These are phyloP conservation scores for Aspergillus affinis DNA, from an alignment of 495 filamentous ascomycete species.

Conservation along the genomic window DNA sequence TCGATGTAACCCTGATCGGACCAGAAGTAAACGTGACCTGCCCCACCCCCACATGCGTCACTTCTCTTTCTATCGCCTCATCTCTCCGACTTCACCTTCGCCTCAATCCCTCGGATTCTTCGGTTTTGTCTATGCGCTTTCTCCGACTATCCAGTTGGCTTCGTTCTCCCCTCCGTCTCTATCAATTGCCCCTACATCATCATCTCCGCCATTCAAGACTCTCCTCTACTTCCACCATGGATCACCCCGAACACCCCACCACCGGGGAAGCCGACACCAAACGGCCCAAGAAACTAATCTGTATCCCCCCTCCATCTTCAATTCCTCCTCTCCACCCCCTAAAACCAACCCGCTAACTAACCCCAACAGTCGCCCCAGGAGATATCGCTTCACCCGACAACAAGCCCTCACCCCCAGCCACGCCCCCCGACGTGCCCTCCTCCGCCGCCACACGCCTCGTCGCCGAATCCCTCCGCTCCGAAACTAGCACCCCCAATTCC, in stretches of 20 bases:
- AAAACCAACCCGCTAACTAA: conserved; percentile 19
- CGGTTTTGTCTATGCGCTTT: conserved; percentile 9
- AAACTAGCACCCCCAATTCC: conserved; percentile 40
- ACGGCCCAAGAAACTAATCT: conserved; percentile 49
- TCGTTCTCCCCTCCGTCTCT: background rate
- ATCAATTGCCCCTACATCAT: background rate
- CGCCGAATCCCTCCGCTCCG: conserved; percentile 30
- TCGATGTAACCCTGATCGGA: too few relatives aligned
- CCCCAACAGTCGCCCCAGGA: conserved; percentile 42
- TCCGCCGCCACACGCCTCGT: conserved; percentile 35
- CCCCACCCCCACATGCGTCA: background rate
- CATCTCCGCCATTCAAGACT: background rate
- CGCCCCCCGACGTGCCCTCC: conserved; percentile 14
- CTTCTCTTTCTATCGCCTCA: background rate
- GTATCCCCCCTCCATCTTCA: conserved; percentile 23
- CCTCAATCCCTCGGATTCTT: background rate
- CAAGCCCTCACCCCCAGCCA: conserved; percentile 10
- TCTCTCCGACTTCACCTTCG: background rate
- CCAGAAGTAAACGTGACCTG: too few relatives aligned
- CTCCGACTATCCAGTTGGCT: background rate
- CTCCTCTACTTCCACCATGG: conserved; percentile 10
- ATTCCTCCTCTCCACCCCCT: background rate
- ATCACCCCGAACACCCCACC: background rate
- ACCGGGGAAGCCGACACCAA: conserved; percentile 8
- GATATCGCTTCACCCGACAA: conserved; percentile 28